These are phyloP conservation scores for Zostera marina DNA, from an alignment of 116 monocot genomes.

Conservation along the genomic window DNA sequence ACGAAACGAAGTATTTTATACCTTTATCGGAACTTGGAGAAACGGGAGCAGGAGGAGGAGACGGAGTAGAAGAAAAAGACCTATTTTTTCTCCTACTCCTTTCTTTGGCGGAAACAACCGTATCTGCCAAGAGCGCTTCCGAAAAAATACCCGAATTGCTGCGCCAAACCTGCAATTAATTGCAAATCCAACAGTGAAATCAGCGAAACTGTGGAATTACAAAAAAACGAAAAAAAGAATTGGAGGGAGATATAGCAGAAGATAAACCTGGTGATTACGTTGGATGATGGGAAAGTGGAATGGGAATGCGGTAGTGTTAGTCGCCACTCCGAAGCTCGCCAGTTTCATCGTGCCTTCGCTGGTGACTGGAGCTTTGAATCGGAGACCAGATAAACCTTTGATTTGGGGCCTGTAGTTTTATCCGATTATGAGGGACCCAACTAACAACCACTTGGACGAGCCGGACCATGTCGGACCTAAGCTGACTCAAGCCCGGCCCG, in stretches of 20 bases:
- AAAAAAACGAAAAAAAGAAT: neutral
- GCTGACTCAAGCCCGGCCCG: too few relatives aligned
- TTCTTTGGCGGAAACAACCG: neutral
- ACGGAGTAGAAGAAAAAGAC: conserved; percentile 11
- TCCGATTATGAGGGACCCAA: too few relatives aligned
- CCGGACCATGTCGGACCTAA: too few relatives aligned
- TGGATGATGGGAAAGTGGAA: conserved; percentile 23
- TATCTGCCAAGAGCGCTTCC: conserved; percentile 16
- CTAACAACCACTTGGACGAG: too few relatives aligned
- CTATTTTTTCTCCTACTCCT: neutral
- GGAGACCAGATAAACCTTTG: too few relatives aligned
- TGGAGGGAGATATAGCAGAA: neutral
- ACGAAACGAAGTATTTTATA: too few relatives aligned
- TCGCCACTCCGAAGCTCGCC: conserved; percentile 9
- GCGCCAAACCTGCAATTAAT: conserved; percentile 9
- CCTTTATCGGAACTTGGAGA: too few relatives aligned
- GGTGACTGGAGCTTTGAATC: neutral
- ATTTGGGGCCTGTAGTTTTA: too few relatives aligned
- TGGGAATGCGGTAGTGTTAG: conserved; percentile 13
- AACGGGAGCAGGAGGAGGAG: conserved; percentile 3
- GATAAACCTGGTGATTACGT: conserved; percentile 14
- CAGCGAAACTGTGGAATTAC: neutral
- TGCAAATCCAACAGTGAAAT: neutral
- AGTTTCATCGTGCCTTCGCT: conserved; percentile 7
- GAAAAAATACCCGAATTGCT: conserved; percentile 16